Evolutionary conservation across 1,284 basidiomycete genomes (phyloP).

Genomic region (Wolfiporia cocos): DNA sequence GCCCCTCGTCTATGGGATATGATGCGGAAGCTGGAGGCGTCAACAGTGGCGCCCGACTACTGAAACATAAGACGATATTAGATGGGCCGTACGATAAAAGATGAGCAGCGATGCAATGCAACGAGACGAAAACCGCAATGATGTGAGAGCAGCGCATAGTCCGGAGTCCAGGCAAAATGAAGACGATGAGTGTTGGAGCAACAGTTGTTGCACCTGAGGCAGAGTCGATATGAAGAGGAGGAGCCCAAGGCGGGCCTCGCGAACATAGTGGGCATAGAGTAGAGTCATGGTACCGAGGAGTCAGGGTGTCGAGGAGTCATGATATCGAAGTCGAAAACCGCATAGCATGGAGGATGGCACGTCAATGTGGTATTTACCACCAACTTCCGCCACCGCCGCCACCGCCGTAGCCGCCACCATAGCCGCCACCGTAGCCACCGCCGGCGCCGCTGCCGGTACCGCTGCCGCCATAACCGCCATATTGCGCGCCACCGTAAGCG

Average conservation of each 20-base stretch:
- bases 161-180: constrained; percentile 16
- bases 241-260: no score
- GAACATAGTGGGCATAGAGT: constrained; percentile 3
- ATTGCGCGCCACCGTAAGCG: constrained; percentile 30
- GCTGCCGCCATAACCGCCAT: constrained; percentile 26
- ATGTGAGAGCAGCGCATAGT: constrained; percentile 54
- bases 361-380: constrained; percentile 31
- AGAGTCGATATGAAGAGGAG: no score
- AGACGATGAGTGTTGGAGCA: neutral
- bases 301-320: neutral
- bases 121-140: constrained; percentile 49
- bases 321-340: neutral
- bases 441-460: no score
- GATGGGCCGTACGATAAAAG: constrained; percentile 44
- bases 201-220: neutral
- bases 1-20: constrained; percentile 37
- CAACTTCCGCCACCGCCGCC: constrained; percentile 39
- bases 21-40: constrained; percentile 26
- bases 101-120: constrained; percentile 48
- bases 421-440: constrained; percentile 33
- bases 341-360: neutral
- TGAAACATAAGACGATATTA: constrained; percentile 38
- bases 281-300: neutral
- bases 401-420: constrained; percentile 28
- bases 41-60: constrained; percentile 26